Evolutionary conservation across 768 basidiomycete genomes (phyloP), one percentile per base, ranked within the genome.

Genomic region (Rhodotorula paludigena): DNA sequence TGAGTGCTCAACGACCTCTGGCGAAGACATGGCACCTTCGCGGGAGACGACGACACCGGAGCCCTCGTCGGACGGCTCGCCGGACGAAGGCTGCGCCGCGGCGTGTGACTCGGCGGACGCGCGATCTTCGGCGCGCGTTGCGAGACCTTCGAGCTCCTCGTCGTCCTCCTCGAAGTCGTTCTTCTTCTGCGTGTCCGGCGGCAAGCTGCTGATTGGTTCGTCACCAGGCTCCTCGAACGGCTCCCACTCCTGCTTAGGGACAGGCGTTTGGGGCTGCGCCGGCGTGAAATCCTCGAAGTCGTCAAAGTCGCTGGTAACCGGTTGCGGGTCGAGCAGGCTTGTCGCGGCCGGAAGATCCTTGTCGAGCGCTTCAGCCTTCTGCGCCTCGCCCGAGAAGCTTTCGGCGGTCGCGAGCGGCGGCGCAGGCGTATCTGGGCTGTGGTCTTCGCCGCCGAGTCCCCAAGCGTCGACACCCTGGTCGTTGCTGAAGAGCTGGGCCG

Each of bases 121-220:
- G n/a, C n/a, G 35, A 39, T 47, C 36, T 35, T 30, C 18, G 58
- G 42, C 72, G 28, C 75, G 74, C 48, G 75, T 74, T 32, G 54
- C 42, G 6, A 69, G 66, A 56, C n/a, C n/a, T n/a, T n/a, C n/a
- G 60, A 53, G 10, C 33, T 18, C 35, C 10, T 53, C 52, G 52
- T 36, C 12, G 18, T 51, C 49, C 12, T 51, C 30, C 11, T 38
- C 59, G 14, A 42, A 52, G 1, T n/a, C 38, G 42, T 52, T 41
- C 10, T 28, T 14, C 7, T 59, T 33, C 3, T 58, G 60, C 9
- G 33, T n/a, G 36, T 47, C 30, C 8, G 28, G 28, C 39, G 32
- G 41, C 47, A 36, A 42, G 28, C 20, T 41, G 33, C 32, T 21
- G 28, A 23, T 9, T 32, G 28, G 51, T 30, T 33, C 23, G 32